A percentile compares a stretch with the other conserved stretches of the same genome.
phyloP scores from a whole-genome alignment of 2,329 filamentous ascomycete species.

The Scorias spongiosa region DNA sequence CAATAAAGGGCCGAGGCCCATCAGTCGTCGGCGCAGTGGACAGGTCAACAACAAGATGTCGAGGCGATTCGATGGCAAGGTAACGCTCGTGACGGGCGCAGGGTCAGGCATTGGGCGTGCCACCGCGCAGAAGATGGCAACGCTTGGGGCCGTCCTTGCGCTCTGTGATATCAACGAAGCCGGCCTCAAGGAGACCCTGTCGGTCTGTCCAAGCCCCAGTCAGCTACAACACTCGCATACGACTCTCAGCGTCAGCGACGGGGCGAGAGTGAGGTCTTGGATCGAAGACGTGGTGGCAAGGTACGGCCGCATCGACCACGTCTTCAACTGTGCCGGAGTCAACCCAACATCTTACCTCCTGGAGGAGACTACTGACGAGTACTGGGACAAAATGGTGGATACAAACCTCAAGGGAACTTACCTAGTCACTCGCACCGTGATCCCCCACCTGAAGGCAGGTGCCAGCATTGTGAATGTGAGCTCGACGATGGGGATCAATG shows the following conservation, averaged over 20 bases:
- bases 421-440: conserved; percentile 24
- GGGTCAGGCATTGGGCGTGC: conserved; percentile 27
- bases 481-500: conserved; percentile 23
- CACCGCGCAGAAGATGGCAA: conserved; percentile 29
- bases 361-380: conserved; percentile 27
- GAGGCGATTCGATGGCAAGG: conserved; percentile 10
- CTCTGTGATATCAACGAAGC: conserved; percentile 25
- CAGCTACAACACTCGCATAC: not conserved
- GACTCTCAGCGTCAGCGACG: conserved; percentile 16
- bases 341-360: conserved; percentile 20
- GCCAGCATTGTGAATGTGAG: conserved; percentile 28
- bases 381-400: conserved; percentile 24
- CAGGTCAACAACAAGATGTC: conserved; percentile 2
- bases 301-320: conserved; percentile 23
- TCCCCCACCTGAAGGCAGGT: conserved; percentile 23
- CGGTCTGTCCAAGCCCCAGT: conserved; percentile 6
- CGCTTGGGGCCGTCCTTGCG: conserved; percentile 27
- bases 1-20: too few relatives aligned
- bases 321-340: conserved; percentile 29
- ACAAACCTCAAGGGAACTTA: conserved; percentile 28
- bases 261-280: conserved; percentile 12
- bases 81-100: conserved; percentile 18
- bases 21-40: too few relatives aligned
- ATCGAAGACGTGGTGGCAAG: conserved; percentile 9
- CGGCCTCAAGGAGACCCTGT: conserved; percentile 15